Conservation (phyloP, 495 filamentous ascomycete species). For the Echria macrotheca region DNA sequence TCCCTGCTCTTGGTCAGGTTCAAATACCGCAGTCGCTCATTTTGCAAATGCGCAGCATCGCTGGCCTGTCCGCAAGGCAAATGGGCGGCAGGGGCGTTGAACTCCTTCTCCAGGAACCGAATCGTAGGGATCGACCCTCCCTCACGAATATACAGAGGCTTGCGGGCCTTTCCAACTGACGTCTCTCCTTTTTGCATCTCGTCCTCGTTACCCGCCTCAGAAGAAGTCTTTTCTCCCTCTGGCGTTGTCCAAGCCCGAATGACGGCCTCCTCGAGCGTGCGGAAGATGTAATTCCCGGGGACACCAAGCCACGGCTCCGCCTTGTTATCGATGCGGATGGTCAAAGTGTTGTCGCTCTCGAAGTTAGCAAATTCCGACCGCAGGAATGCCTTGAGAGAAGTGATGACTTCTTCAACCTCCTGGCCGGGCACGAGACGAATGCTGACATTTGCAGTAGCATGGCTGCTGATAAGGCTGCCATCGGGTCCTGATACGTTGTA, state of each 20-base stretch:
- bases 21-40: slow-evolving; percentile 78
- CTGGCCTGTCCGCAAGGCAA: slow-evolving; percentile 93
- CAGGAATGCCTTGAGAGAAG: slow-evolving; percentile 59
- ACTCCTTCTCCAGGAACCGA: slow-evolving; percentile 91
- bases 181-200: slow-evolving; percentile 11
- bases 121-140: slow-evolving; percentile 92
- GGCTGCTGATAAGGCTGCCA: slow-evolving; percentile 80
- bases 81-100: slow-evolving; percentile 86
- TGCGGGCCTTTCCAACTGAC: slow-evolving; percentile 30
- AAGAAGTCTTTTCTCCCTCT: background rate
- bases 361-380: slow-evolving; percentile 65
- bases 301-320: slow-evolving; percentile 97
- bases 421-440: slow-evolving; percentile 92
- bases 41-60: slow-evolving; percentile 89
- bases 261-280: slow-evolving; percentile 80
- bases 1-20: slow-evolving; percentile 89
- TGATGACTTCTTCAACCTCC: slow-evolving; percentile 66
- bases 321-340: slow-evolving; percentile 79
- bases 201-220: slow-evolving; percentile 5
- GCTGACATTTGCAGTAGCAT: slow-evolving; percentile 79
- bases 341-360: slow-evolving; percentile 72
- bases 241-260: slow-evolving; percentile 63
- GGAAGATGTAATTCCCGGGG: slow-evolving; percentile 83
- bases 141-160: slow-evolving; percentile 87
- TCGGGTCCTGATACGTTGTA: slow-evolving; percentile 85